These are phyloP conservation scores for Barnettozyma populi DNA, from an alignment of 805 yeast genomes.

Conservation along the genomic window DNA sequence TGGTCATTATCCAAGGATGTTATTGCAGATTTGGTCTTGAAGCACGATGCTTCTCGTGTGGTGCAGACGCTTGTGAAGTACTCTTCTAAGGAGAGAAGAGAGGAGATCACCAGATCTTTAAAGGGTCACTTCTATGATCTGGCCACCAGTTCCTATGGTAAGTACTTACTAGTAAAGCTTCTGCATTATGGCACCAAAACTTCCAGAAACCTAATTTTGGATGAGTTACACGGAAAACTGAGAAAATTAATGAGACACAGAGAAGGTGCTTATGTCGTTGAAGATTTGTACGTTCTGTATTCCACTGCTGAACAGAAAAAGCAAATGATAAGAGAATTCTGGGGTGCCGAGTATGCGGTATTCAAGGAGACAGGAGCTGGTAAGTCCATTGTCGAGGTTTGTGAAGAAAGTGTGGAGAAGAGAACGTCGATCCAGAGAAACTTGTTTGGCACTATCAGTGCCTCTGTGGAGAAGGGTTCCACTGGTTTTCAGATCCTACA, in stretches of 20 bases:
- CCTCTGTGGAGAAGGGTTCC: slow-evolving; percentile 92
- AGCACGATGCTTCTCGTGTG: slow-evolving; percentile 95
- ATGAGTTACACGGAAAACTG: slow-evolving; percentile 85
- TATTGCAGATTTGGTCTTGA: slow-evolving; percentile 78
- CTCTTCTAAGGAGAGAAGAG: slow-evolving; percentile 74
- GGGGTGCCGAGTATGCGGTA: slow-evolving; percentile 93
- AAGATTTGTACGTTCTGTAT: slow-evolving; percentile 83
- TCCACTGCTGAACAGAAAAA: slow-evolving; percentile 78
- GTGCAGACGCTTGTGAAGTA: slow-evolving; percentile 91
- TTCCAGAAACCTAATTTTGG: slow-evolving; percentile 66
- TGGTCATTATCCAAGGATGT: slow-evolving; percentile 79
- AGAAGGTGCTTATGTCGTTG: slow-evolving; percentile 97
- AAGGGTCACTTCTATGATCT: slow-evolving; percentile 73
- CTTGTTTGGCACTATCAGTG: slow-evolving; percentile 74
- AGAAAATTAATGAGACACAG: slow-evolving; percentile 92
- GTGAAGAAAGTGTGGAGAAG: slow-evolving; percentile 68
- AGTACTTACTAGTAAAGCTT: slow-evolving; percentile 80
- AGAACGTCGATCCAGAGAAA: slow-evolving; percentile 69
- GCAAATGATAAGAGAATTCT: slow-evolving; percentile 92
- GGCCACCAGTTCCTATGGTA: slow-evolving; percentile 92
- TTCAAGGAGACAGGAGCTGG: slow-evolving; percentile 71
- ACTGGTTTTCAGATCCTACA: slow-evolving; percentile 94
- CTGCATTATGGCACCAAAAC: slow-evolving; percentile 88
- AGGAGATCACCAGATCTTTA: slow-evolving; percentile 56
- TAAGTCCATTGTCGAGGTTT: slow-evolving; percentile 59